Base-by-base conservation (phyloP, 495 filamentous ascomycete species). In the Xylaria acuta region DNA sequence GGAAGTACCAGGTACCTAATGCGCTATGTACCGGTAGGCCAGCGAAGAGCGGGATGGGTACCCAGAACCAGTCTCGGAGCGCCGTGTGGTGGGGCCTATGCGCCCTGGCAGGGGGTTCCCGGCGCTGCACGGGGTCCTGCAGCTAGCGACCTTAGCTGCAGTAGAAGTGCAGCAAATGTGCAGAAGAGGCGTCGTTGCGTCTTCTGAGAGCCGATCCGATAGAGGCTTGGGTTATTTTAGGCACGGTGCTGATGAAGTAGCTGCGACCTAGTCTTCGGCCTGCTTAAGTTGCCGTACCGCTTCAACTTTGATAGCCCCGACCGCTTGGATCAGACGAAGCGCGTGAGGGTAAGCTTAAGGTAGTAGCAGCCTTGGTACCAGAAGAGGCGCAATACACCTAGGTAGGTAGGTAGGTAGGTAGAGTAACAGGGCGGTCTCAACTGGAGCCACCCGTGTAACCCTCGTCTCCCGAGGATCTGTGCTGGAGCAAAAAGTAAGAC, bases 171-270 rank as follows among this genome's bases (percentile, higher is more conserved):
- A 67, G 30, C 47, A 16, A 40, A 25, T n/a, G 64, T 47, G 40
- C 43, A 49, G 41, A n/a, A 54, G 65, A 41, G 20, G 64, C 64
- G 58, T 60, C 18, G 32, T 36, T 56, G n/a, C 49, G 47, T 51
- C 34, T 64, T 41, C 64, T 20, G 45, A 56, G n/a, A 43, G 47
- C 36, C 47, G 47, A 30, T 14, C 69, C 49, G 69, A 34, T 51
- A 59, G 43, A 70, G 16, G 68, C 59, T 43, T 22, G 59, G 68
- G 56, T 27, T 70, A 64, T 70, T 64, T 70, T 56, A 36, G 30
- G 56, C 34, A 53, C 14, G 43, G 64, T 16, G 41, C 40, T 40
- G 64, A 34, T 11, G 27, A 7, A 34, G 12, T 11, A 7, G 14
- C 30, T 36, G 56, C n/a, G 20, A n/a, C 56, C 56, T 20, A 60